A percentile compares a stretch with the other conserved stretches of the same genome.
phyloP scores from a whole-genome alignment of 495 filamentous ascomycete species.

The Tuber melanosporum region DNA sequence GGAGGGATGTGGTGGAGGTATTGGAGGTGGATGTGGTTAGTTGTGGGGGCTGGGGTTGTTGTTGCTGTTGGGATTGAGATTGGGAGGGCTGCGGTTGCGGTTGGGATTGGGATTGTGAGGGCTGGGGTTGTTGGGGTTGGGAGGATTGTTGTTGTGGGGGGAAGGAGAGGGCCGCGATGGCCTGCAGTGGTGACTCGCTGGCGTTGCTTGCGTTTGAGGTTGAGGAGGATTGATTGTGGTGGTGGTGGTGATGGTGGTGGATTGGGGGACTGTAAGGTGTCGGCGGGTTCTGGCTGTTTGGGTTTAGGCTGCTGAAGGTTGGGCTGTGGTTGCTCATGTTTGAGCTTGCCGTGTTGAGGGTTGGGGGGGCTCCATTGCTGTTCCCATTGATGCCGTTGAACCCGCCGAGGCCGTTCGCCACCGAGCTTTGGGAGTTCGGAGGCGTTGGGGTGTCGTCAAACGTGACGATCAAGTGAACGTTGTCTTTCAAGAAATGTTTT shows the following conservation, averaged over 20 bases:
- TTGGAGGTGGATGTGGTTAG: conserved; percentile 20
- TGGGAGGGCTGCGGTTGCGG: conserved; percentile 15
- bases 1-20: conserved; percentile 18
- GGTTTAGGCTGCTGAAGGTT: conserved; percentile 18
- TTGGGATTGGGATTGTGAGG: conserved; percentile 15
- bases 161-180: conserved; percentile 1
- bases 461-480: conserved; percentile 34
- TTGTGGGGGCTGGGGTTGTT: conserved; percentile 25
- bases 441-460: conserved; percentile 30
- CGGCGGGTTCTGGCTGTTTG: conserved; percentile 14
- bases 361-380: neutral
- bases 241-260: conserved; percentile 26
- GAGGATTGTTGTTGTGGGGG: conserved; percentile 14
- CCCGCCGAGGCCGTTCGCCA: neutral
- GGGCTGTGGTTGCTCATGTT: conserved; percentile 4
- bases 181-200: neutral
- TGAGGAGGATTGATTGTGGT: conserved; percentile 17
- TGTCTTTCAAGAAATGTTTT: conserved; percentile 39
- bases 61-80: conserved; percentile 23
- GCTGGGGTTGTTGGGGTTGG: conserved; percentile 8
- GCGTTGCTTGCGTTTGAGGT: conserved; percentile 1
- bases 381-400: conserved; percentile 4
- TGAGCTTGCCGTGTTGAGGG: neutral
- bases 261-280: conserved; percentile 11
- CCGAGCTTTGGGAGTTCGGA: conserved; percentile 9